Evolutionary conservation across 805 yeast species (phyloP), one percentile per base, ranked within the genome.

Genomic region (Cyberlindnera bimundalis): DNA sequence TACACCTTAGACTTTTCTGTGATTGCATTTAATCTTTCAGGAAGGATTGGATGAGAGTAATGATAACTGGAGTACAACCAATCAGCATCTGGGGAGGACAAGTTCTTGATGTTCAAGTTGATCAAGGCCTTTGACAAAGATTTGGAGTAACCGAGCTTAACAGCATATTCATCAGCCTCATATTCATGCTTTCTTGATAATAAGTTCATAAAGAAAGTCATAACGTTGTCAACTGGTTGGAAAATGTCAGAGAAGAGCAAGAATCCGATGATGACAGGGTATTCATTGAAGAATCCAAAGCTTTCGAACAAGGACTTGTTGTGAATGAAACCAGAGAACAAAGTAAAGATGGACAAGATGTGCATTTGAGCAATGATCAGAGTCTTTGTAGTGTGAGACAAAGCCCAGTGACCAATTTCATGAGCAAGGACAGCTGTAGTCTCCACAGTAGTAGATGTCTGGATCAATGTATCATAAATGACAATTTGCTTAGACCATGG

Each of bases 401-500:
- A 73, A 55, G 83, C 81, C 99, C 99, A 93, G 63, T 93, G 99
- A 37, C 99, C 99, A 52, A 93, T 83, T 68, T 93, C 99, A 60
- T 93, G 99, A n/a, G 96, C 98, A 50, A 91, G 72, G 1, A 93
- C 96, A 38, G 98, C 97, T 38, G 89, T 87, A 29, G 89, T 86
- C 64, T 93, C 95, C 31, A 74, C 76, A 21, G 78, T 74, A 23
- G 89, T 66, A 25, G 89, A 81, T 44, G 86, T 83, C 46, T 85
- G 79, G 49, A 93, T 82, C 66, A 93, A 75, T 9, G 97, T 93
- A 56, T 93, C 99, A 60, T 73, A 93, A 32, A 93, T 74, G 37
- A 93, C 98, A 66, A 93, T 93, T 65, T 90, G 91, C 66, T 93
- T 93, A 43, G 88, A 81, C 91, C 97, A 91, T 29, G 99, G 99